These are phyloP conservation scores for Pittosporum tobira DNA, from an alignment of 129 eudicot species.

Conservation along the genomic window DNA sequence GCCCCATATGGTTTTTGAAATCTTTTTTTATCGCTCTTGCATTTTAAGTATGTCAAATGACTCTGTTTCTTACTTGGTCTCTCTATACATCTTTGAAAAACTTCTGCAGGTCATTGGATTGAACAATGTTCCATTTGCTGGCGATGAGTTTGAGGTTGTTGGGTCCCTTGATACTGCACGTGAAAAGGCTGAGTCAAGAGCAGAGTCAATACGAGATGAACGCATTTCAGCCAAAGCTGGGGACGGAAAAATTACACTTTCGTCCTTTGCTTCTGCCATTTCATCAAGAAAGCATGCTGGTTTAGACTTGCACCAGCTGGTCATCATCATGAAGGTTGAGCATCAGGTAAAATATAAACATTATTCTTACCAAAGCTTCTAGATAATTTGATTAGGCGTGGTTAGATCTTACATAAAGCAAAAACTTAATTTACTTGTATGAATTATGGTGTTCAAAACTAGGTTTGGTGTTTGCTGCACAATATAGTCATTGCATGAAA, in stretches of 20 bases:
- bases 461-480: neutral
- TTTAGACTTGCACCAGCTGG: constrained; percentile 80
- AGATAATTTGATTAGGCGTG: neutral
- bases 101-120: constrained; percentile 69
- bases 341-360: constrained; percentile 55
- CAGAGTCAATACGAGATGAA: constrained; percentile 57
- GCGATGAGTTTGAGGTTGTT: constrained; percentile 96
- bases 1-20: neutral
- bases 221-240: constrained; percentile 79
- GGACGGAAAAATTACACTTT: constrained; percentile 79
- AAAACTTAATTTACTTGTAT: no score
- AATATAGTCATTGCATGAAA: neutral
- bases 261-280: constrained; percentile 85
- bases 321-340: constrained; percentile 76
- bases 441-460: neutral
- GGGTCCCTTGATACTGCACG: constrained; percentile 75
- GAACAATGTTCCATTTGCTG: constrained; percentile 84
- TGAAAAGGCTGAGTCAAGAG: constrained; percentile 72
- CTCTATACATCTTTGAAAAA: neutral
- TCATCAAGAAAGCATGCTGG: constrained; percentile 70
- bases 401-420: neutral
- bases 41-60: neutral
- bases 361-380: neutral
- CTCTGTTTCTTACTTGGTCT: neutral
- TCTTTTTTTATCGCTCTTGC: neutral